Base-by-base conservation (phyloP, 2,329 filamentous ascomycete genomes). In the Ascochyta fabae region DNA sequence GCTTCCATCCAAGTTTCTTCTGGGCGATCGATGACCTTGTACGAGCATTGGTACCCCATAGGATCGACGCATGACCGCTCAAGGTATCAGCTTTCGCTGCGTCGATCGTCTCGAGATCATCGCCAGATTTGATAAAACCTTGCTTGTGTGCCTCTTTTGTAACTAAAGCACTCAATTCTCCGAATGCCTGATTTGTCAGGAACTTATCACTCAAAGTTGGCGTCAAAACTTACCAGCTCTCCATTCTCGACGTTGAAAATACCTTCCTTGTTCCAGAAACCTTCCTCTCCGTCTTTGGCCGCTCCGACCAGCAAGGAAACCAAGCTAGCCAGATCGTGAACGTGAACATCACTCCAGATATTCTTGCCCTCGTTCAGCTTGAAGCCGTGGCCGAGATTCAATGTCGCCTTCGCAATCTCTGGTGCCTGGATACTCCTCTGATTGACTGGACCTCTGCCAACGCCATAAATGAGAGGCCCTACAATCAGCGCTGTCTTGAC, bases 181-280 rank as follows among this genome's bases (percentile, higher is more conserved):
- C 54, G n/a, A 64, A 65, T 5, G 47, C 45, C 60, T 65, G 15
- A 3, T 10, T 3, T 29, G 26, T 51, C 6, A 50, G 35, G 34
- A 24, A 16, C 2, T 4, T 13, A 4, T 4, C 4, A 10, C 5
- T 10, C 3, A 26, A 10, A 8, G 4, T 13, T 19, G 10, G 15
- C 2, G 6, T 13, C 13, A 10, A 29, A 2, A 52, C 54, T 45
- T 36, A 53, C 54, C 35, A 58, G 47, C 46, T 59, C 56, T 3
- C 84, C 87, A 64, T 83, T 83, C 68, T 87, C 84, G 10, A 81
- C 79, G 56, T 91, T 84, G 75, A 85, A 90, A 56, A 90, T 90
- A 9, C 78, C 86, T 24, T 82, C 71, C 0, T 71, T 70, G 1
- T 85, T 86, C 80, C 88, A 90, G 0, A 62, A 34, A 2, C 56